These are phyloP conservation scores for Pseudocercospora crystallina DNA, from an alignment of 2,329 filamentous ascomycete species.

Conservation along the genomic window DNA sequence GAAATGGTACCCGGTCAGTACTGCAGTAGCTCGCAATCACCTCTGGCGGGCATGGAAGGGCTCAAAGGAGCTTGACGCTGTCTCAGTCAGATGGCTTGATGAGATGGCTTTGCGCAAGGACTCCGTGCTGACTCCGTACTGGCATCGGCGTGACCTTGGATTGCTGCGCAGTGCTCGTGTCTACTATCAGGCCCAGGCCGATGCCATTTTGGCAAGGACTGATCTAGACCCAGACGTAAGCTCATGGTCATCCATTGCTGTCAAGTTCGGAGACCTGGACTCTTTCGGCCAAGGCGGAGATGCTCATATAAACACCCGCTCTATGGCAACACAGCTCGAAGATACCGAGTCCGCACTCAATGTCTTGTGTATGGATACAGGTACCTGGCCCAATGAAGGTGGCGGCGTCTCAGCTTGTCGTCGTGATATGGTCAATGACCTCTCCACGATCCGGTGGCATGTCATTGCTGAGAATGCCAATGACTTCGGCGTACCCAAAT, in stretches of 20 bases:
- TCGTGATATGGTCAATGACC: slow-evolving; percentile 44
- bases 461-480: slow-evolving; percentile 46
- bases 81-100: slow-evolving; percentile 10
- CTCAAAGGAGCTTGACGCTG: slow-evolving; percentile 8
- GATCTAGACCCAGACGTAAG: slow-evolving; percentile 54
- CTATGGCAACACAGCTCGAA: slow-evolving; percentile 46
- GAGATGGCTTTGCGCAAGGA: slow-evolving; percentile 8
- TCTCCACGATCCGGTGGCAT: slow-evolving; percentile 45
- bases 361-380: slow-evolving; percentile 43
- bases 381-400: slow-evolving; percentile 45
- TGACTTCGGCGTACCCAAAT: slow-evolving; percentile 44
- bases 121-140: slow-evolving; percentile 3
- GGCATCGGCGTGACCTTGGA: slow-evolving; percentile 8
- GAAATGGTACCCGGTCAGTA: slow-evolving; percentile 8
- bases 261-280: slow-evolving; percentile 53
- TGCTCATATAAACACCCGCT: slow-evolving; percentile 52
- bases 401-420: slow-evolving; percentile 45
- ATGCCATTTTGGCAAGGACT: slow-evolving; percentile 52
- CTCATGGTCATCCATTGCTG: slow-evolving; percentile 53
- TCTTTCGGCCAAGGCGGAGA: slow-evolving; percentile 56
- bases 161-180: slow-evolving; percentile 7
- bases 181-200: slow-evolving; percentile 46
- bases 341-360: slow-evolving; percentile 42
- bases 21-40: slow-evolving; percentile 7
- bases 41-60: slow-evolving; percentile 11